A percentile compares a stretch with the other conserved stretches of the same genome.
These are phyloP conservation scores for Alternaria brassicicola DNA, from an alignment of 2,329 filamentous ascomycete species.

Conservation along the genomic window DNA sequence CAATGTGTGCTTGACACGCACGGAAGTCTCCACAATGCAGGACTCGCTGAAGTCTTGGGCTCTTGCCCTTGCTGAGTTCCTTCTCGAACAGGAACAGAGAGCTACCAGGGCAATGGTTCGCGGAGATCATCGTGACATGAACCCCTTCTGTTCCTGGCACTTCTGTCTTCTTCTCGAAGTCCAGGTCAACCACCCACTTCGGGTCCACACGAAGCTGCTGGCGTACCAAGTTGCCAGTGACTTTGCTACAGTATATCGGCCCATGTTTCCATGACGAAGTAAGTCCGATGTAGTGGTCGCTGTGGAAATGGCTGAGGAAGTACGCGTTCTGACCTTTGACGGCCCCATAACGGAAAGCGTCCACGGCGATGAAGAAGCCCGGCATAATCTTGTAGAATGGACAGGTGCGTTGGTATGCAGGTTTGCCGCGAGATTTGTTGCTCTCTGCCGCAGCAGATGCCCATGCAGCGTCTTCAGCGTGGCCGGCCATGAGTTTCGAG, in stretches of 20 bases:
- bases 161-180: constrained; percentile 81
- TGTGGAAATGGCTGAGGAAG: constrained; percentile 97
- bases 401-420: constrained; percentile 86
- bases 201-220: constrained; percentile 85
- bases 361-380: constrained; percentile 89
- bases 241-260: constrained; percentile 93
- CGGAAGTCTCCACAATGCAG: constrained; percentile 96
- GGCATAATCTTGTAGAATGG: constrained; percentile 99
- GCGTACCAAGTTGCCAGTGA: constrained; percentile 87
- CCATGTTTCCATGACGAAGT: constrained; percentile 89
- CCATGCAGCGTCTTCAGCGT: constrained; percentile 92
- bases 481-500: constrained; percentile 87
- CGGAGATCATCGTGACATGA: constrained; percentile 89
- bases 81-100: constrained; percentile 95
- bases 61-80: constrained; percentile 64
- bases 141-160: constrained; percentile 84
- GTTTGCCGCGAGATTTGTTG: constrained; percentile 77
- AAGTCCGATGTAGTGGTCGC: constrained; percentile 93
- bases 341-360: constrained; percentile 93
- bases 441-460: constrained; percentile 82
- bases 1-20: constrained; percentile 82
- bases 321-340: constrained; percentile 92
- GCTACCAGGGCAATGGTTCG: constrained; percentile 95
- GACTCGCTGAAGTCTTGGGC: constrained; percentile 72
- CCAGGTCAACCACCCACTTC: constrained; percentile 82